Conservation (phyloP, 2,329 filamentous ascomycete species). For the Colletotrichum sp. region DNA sequence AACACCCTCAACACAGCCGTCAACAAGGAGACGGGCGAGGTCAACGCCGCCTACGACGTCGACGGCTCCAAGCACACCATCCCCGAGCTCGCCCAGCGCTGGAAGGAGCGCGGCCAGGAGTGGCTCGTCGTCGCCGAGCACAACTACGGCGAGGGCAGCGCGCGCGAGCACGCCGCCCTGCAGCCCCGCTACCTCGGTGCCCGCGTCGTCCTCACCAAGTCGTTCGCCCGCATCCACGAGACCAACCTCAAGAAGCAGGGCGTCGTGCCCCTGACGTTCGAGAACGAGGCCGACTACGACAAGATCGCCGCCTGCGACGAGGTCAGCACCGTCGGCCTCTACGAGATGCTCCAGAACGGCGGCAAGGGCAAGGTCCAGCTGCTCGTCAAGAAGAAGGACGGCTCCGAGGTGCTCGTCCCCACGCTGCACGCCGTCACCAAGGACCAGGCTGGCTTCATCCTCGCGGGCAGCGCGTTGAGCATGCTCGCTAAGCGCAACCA, state of each 20-base stretch:
- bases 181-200: conserved; percentile 92
- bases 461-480: conserved; percentile 94
- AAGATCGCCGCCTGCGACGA: conserved; percentile 81
- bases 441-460: conserved; percentile 90
- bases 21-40: conserved; percentile 90
- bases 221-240: conserved; percentile 91
- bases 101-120: conserved; percentile 75
- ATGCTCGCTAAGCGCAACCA: conserved; percentile 69
- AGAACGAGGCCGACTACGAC: conserved; percentile 87
- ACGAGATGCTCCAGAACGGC: conserved; percentile 78
- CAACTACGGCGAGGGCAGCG: conserved; percentile 94
- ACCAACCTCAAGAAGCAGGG: conserved; percentile 98
- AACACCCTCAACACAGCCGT: conserved; percentile 97
- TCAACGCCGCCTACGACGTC: conserved; percentile 89
- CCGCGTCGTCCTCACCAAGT: conserved; percentile 83
- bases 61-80: conserved; percentile 79
- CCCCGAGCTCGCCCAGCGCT: conserved; percentile 83
- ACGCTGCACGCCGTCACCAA: conserved; percentile 88
- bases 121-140: conserved; percentile 98
- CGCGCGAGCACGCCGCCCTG: conserved; percentile 86
- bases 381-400: conserved; percentile 64
- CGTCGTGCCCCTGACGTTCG: conserved; percentile 92
- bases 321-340: conserved; percentile 81
- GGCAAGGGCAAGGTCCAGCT: conserved; percentile 81
- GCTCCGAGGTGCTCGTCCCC: conserved; percentile 71